Evolutionary conservation across 805 yeast genomes (phyloP), one percentile per base, ranked within the genome.

Genomic region (Metschnikowia proteae): DNA sequence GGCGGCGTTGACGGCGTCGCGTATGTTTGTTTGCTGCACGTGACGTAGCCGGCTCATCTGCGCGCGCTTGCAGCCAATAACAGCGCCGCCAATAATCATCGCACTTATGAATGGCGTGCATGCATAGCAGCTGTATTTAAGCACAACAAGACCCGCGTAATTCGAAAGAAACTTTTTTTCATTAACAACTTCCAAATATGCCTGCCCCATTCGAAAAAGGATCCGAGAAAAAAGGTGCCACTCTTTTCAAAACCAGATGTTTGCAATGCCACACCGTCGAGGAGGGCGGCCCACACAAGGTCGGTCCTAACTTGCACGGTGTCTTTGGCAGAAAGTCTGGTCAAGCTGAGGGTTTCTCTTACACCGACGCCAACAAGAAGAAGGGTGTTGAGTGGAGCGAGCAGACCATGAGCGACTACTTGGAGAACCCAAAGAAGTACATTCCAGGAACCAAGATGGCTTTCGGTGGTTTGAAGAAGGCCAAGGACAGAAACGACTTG

Each of bases 381-480:
- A 90, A 90, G 78, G 95, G 90, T 68, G 96, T 94, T 56, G 62
- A 63, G 52, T 94, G 99, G 99, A 62, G 67, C 60, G 90, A 83
- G 67, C 90, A 90, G 70, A 81, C 89, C 73, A 82, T 94, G 86
- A 80, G 86, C 63, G 96, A 88, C 74, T 94, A 94, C 86, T 83
- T 94, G 75, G 96, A 87, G 78, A 94, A 94, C 88, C 99, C 99
- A 79, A 94, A 94, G 95, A 94, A 94, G 81, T 94, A 90, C 82
- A 90, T 94, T 63, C 99, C 99, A 71, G 99, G 99, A 75, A 94
- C 98, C 80, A 94, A 94, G 87, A 94, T 94, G 99, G 98, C 99
- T 59, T 94, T 92, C 66, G 99, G 97, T 79, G 99, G 99, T 80
- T 83, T 94, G 76, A 94, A 94, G 91, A 94, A 94, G 83, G 85